Evolutionary conservation across 441 rosid genomes (phyloP), one percentile per base, ranked within the genome.

Genomic region (Daphne laureola): DNA sequence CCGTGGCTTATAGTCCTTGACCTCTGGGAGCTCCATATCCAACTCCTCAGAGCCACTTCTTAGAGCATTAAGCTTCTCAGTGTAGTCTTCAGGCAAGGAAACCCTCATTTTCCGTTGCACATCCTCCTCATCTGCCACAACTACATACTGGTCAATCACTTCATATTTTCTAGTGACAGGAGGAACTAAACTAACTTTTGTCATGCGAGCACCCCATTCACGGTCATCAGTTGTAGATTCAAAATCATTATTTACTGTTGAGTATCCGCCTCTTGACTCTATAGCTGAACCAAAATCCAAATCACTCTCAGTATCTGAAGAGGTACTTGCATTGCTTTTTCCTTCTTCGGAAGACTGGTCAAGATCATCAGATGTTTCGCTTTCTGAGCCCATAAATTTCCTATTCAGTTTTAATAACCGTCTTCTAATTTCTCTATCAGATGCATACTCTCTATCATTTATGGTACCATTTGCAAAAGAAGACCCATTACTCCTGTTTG

Each of bases 141-240:
- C 73, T 46, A 82, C 74, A 61, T 94, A 94, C 48, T 78, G 66
- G 53, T 88, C 98, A 49, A 94, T 80, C 53, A 86, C 94, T 73
- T 94, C 98, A 70, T 94, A 94, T 73, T 90, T 90, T 76, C 99
- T 81, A 13, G 99, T 94, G 58, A 94, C 96, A 51, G 99, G 99
- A 73, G 99, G 99, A 71, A 94, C 99, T 64, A 94, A 77, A 71
- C 99, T 77, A 52, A 78, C 96, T 72, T 90, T 88, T 54, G 99
- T 94, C 99, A 94, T 94, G 60, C 99, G 99, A 41, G 98, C 98
- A 74, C 99, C 99, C 99, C 99, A 94, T 73, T 94, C 99, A 55
- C 99, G 96, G 54, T 94, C 99, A 63, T 88, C 99, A 14, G 67
- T 52, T 61, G 79, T 66, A 55, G 82, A 71, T 72, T 84, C 90